Base-by-base conservation (phyloP, 2,329 filamentous ascomycete species). In the Fusarium globosum region DNA sequence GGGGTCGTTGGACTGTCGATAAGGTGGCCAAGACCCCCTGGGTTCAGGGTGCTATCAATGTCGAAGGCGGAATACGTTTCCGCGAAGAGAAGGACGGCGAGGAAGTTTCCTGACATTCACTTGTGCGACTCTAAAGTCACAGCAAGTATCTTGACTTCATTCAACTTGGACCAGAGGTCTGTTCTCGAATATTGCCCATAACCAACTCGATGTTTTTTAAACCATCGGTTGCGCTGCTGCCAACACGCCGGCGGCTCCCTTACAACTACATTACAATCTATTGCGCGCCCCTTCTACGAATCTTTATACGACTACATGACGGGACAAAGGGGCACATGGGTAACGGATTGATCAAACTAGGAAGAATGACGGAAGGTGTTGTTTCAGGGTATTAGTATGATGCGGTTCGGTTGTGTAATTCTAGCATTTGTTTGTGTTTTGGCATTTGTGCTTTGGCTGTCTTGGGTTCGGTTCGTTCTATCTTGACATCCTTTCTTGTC, bases 11-110 rank as follows among this genome's bases (percentile, higher is more conserved):
- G 89, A 87, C 88, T 14, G 83, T 98, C 65, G 89, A 92, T 53
- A 92, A 93, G 75, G 92, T 98, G 43, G 90, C 89, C 43, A 87
- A 89, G 62, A 87, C 89, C 65, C 88, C 90, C 21, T 99, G 95
- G 95, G 93, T 98, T 6, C 87, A 85, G 58, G 88, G 88, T 41
- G 95, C 92, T 5, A 92, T 98, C 52, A 80, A 87, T 69, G 88
- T 97, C 7, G 88, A 92, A 7, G 89, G 86, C 11, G 90, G 89
- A 4, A 80, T 92, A 42, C 85, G 82, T 62, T 91, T 91, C 72
- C 83, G 88, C 48, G 89, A 91, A 74, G 89, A 91, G 75, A 84
- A 87, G 39, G 88, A 88, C 55, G 88, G 86, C 7, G 85, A 88
- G 75, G 88, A 88, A 77, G 85, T 90, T 36, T 80, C 65, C 68